phyloP scores from a whole-genome alignment of 352 stramenopile genomes.

The Phytophthora uliginosa region DNA sequence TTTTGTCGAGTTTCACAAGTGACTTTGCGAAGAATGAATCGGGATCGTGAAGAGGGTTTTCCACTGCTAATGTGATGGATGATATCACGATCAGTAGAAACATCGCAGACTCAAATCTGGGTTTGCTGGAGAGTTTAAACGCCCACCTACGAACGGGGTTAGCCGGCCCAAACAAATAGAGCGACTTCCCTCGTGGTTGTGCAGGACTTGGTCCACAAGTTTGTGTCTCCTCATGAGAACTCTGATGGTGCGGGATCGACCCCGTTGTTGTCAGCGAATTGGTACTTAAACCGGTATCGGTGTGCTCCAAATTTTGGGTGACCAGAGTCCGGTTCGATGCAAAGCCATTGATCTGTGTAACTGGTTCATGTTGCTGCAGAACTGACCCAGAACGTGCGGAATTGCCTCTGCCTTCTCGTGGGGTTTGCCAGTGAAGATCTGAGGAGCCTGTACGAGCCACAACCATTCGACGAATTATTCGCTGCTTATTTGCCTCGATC shows the following conservation, averaged over 20 bases:
- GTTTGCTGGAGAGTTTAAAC: constrained; percentile 39
- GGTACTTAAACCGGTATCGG: not conserved
- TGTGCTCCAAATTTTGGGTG: not conserved
- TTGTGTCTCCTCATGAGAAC: not conserved
- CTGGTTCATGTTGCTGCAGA: not conserved
- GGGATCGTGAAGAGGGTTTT: constrained; percentile 81
- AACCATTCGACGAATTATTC: constrained; percentile 8
- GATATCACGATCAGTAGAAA: constrained; percentile 78
- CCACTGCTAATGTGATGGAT: constrained; percentile 83
- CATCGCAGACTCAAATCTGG: constrained; percentile 77
- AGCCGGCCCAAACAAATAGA: not conserved
- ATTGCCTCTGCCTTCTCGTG: not conserved
- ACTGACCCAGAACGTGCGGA: constrained; percentile 2
- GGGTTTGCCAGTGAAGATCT: constrained; percentile 40
- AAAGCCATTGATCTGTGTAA: not conserved
- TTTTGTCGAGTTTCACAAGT: not conserved
- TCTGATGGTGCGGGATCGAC: not conserved
- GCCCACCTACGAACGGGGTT: not conserved
- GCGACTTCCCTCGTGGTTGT: not conserved
- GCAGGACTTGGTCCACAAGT: not conserved
- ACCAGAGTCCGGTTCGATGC: not conserved
- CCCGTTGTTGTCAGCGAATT: not conserved
- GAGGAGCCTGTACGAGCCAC: constrained; percentile 53
- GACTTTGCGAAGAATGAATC: constrained; percentile 31
- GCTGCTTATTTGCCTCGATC: constrained; percentile 14